These are phyloP conservation scores for Schwanniomyces vanrijiae DNA, from an alignment of 805 yeast genomes.

Conservation along the genomic window DNA sequence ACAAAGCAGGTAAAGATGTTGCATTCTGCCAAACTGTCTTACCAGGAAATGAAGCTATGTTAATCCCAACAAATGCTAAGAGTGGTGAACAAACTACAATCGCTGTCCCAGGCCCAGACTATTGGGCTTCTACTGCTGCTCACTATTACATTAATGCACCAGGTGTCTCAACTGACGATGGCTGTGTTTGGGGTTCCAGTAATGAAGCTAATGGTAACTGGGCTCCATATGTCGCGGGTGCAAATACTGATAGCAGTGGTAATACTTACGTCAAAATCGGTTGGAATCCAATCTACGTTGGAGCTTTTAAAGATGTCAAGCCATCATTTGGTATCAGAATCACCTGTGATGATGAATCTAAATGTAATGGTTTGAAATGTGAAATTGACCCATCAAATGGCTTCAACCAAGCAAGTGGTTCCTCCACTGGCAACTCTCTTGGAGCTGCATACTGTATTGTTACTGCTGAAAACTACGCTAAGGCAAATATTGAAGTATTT, in stretches of 20 bases:
- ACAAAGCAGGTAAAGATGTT: constrained; percentile 56
- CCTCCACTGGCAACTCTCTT: constrained; percentile 40
- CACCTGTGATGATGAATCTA: constrained; percentile 65
- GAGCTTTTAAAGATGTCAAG: constrained; percentile 51
- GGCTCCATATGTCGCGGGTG: constrained; percentile 93
- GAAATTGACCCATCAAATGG: constrained; percentile 74
- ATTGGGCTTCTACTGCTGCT: constrained; percentile 85
- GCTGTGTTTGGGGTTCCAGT: constrained; percentile 81
- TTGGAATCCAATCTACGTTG: constrained; percentile 86
- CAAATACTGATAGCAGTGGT: constrained; percentile 69
- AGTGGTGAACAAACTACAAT: constrained; percentile 48
- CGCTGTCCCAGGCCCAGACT: constrained; percentile 83
- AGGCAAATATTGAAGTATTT: constrained; percentile 75
- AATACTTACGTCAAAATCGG: constrained; percentile 82
- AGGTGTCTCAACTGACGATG: constrained; percentile 73
- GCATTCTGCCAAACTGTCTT: constrained; percentile 92
- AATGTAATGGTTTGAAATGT: constrained; percentile 79
- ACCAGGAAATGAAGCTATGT: constrained; percentile 94
- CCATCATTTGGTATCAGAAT: constrained; percentile 75
- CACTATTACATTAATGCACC: constrained; percentile 86
- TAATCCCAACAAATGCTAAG: constrained; percentile 76
- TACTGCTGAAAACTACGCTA: constrained; percentile 63
- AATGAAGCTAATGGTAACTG: constrained; percentile 79
- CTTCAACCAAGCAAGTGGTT: constrained; percentile 53
- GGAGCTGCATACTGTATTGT: constrained; percentile 84